Conservation (phyloP, 768 basidiomycete genomes). For the Boletus rufocinnamomeus region DNA sequence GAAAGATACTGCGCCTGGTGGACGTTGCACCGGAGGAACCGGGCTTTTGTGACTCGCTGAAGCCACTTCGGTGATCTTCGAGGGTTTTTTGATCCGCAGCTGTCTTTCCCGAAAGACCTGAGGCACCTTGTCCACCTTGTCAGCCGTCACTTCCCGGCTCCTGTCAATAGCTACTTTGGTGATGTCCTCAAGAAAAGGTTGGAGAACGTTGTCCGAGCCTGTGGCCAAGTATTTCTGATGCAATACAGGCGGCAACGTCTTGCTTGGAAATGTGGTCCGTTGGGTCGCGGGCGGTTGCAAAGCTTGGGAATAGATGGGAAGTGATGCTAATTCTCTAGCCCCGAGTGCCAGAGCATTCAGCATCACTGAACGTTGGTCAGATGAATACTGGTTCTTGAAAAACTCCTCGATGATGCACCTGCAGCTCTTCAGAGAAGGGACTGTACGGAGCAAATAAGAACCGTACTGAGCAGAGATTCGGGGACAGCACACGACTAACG, state of each 20-base stretch:
- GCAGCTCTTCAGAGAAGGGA: slow-evolving; percentile 10
- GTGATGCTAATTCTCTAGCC: slow-evolving; percentile 76
- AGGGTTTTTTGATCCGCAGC: slow-evolving; percentile 58
- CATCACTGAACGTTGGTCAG: slow-evolving; percentile 80
- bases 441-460: background rate
- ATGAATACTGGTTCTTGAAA: slow-evolving; percentile 92
- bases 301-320: slow-evolving; percentile 33
- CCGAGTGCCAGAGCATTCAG: slow-evolving; percentile 86
- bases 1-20: slow-evolving; percentile 41
- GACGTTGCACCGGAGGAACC: slow-evolving; percentile 5
- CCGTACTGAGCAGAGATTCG: slow-evolving; percentile 77
- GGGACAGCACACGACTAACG: slow-evolving; percentile 81
- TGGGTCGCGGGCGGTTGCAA: slow-evolving; percentile 35
- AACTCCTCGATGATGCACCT: slow-evolving; percentile 90
- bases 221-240: slow-evolving; percentile 67
- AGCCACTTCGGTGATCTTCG: slow-evolving; percentile 47
- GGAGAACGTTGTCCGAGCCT: slow-evolving; percentile 46
- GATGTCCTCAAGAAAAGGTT: slow-evolving; percentile 62
- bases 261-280: slow-evolving; percentile 73
- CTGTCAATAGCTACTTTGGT: slow-evolving; percentile 63
- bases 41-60: slow-evolving; percentile 22
- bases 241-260: slow-evolving; percentile 66
- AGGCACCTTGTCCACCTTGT: slow-evolving; percentile 58
- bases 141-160: slow-evolving; percentile 53
- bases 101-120: slow-evolving; percentile 72